phyloP scores from a whole-genome alignment of 495 filamentous ascomycete species.

The Trichocladium antarcticum region DNA sequence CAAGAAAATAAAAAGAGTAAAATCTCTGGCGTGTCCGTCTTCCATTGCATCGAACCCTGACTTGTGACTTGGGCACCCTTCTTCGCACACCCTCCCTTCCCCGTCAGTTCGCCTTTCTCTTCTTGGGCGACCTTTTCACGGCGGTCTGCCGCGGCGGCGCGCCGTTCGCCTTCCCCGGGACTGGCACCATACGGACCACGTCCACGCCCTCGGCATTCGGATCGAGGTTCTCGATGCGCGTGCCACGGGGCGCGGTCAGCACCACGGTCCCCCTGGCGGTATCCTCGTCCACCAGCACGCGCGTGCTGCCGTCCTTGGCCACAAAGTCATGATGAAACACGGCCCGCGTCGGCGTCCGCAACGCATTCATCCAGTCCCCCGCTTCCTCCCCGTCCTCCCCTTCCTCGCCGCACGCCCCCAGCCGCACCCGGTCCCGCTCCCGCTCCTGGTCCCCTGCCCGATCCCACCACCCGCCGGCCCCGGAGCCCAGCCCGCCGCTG shows the following conservation, averaged over 20 bases:
- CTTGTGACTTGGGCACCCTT: too few species aligned
- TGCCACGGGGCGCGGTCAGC: background rate
- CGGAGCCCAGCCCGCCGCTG: constrained; percentile 25
- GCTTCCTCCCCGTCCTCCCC: background rate
- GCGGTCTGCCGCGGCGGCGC: too few species aligned
- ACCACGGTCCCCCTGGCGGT: background rate
- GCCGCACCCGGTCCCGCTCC: background rate
- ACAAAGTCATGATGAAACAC: constrained; percentile 19
- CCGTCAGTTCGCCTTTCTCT: too few species aligned
- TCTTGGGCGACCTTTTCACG: too few species aligned
- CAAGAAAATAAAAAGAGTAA: constrained; percentile 21
- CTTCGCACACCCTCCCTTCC: too few species aligned
- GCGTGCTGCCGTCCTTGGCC: background rate
- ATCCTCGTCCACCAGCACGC: constrained; percentile 7
- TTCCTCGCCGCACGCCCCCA: too few species aligned
- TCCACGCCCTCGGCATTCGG: background rate
- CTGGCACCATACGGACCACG: background rate
- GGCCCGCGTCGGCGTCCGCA: constrained; percentile 5
- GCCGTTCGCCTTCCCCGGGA: background rate
- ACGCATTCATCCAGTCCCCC: background rate
- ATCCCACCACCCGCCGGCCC: too few species aligned
- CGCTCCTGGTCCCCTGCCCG: background rate
- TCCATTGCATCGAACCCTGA: too few species aligned
- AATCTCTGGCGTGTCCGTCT: constrained; percentile 16
- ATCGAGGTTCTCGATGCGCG: background rate